Percentiles rank a stretch among this genome's conserved stretches.
Evolutionary conservation across 1,139 yeast genomes (phyloP).

Genomic region (Suhomyces anneliseae): DNA sequence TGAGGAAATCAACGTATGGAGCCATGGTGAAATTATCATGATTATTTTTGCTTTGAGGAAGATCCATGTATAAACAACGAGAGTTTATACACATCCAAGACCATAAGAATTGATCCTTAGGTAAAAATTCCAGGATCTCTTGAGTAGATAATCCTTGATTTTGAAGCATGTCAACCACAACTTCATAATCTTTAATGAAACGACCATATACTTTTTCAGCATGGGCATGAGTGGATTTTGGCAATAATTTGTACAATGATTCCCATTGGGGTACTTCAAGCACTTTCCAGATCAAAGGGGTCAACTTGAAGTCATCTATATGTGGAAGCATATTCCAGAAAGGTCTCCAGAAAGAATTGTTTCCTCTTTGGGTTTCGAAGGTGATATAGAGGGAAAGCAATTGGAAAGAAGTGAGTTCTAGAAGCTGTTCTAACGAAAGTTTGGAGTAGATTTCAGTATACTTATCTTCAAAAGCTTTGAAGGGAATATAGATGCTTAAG

Average conservation of each 20-base stretch:
- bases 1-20: constrained; percentile 85
- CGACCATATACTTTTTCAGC: constrained; percentile 36
- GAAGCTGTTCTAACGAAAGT: constrained; percentile 29
- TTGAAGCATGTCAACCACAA: constrained; percentile 25
- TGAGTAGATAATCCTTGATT: constrained; percentile 8
- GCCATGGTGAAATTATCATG: constrained; percentile 84
- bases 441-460: constrained; percentile 33
- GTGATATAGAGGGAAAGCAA: constrained; percentile 48
- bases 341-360: constrained; percentile 61
- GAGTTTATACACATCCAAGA: constrained; percentile 89
- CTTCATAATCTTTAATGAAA: constrained; percentile 38
- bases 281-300: constrained; percentile 57
- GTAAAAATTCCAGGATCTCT: constrained; percentile 6
- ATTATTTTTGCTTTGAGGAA: constrained; percentile 50
- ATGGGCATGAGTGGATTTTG: constrained; percentile 35
- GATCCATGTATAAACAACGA: constrained; percentile 79
- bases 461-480: constrained; percentile 13
- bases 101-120: constrained; percentile 46
- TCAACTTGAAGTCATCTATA: constrained; percentile 43
- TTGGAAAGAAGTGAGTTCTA: constrained; percentile 46
- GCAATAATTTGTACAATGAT: constrained; percentile 36
- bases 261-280: constrained; percentile 23
- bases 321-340: constrained; percentile 60
- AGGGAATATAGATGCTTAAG: constrained; percentile 23
- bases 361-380: constrained; percentile 41